Evolutionary conservation across 148 eudicot species (phyloP), one percentile per base, ranked within the genome.

Genomic region (Oxyria digyna): DNA sequence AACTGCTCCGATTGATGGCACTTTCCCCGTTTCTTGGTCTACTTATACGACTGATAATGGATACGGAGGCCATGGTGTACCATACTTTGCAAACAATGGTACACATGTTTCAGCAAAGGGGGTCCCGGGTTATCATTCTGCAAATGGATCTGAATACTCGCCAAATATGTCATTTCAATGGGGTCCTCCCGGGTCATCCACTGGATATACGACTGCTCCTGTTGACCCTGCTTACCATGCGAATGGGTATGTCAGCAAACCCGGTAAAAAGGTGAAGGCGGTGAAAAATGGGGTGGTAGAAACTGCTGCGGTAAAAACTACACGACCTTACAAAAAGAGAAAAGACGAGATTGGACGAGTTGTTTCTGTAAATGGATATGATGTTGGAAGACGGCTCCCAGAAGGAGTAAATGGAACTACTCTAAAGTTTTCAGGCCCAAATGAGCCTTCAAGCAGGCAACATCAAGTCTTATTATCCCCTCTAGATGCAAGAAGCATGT

Each of bases 21-120:
- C 96, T 69, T 92, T 84, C 70, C 89, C 92, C n/a, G 89, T 88
- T 76, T 81, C 81, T 65, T 85, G 87, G 88, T 76, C 97, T 37
- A 35, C 68, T 8, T 78, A 82, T 76, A 71, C 65, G 42, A 76
- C 87, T 69, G 92, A 87, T 45, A 94, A 80, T 78, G 97, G 96
- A 23, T 81, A 84, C 73, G 83, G 71, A 50, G 71, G 78, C 42
- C 97, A 87, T 72, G 85, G 81, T 32, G 75, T 72, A 45, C 55
- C 95, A 8, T 82, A 78, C 71, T 69, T 73, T 33, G 84, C 93
- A n/a, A 76, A 81, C 20, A 71, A 64, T 40, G 67, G 84, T 48
- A 80, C 82, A 27, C 82, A 72, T 74, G 81, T 74, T 63, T 42
- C 92, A 13, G 86, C 85, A 48, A 94, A 84, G 41, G 83, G 81